Conservation (phyloP, 2,329 filamentous ascomycete species). For the Colletotrichum sp. region DNA sequence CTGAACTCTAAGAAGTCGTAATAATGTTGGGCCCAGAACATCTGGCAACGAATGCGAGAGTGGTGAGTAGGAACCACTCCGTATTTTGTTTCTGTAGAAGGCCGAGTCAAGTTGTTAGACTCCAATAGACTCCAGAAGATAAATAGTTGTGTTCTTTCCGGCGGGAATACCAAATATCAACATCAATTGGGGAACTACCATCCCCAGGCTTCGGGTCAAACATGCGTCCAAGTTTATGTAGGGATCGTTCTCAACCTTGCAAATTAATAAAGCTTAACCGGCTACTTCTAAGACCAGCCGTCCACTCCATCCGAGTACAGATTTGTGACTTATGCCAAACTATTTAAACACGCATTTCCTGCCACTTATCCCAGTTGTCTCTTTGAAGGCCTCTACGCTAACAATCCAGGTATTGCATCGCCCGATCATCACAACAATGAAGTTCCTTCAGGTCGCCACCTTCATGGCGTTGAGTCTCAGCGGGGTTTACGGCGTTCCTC, state of each 20-base stretch:
- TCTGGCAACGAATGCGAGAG: neutral
- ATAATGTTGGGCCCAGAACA: neutral
- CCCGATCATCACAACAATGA: neutral
- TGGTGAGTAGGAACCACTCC: neutral
- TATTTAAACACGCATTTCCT: neutral
- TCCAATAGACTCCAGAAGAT: neutral
- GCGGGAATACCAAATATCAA: neutral
- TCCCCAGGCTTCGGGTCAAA: neutral
- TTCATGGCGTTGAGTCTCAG: neutral
- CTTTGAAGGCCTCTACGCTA: neutral
- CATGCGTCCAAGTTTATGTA: neutral
- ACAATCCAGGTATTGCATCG: neutral
- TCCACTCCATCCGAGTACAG: neutral
- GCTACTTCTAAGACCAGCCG: neutral
- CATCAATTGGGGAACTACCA: neutral
- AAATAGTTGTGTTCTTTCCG: neutral
- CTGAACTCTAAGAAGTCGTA: neutral
- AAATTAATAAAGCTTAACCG: neutral
- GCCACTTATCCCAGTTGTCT: neutral
- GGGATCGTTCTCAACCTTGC: neutral
- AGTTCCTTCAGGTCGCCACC: neutral
- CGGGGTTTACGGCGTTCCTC: neutral
- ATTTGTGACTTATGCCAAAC: neutral
- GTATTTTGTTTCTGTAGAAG: neutral
- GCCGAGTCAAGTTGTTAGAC: no score